Evolutionary conservation across 495 filamentous ascomycete genomes (phyloP), one percentile per base, ranked within the genome.

Genomic region (Cercophora newfieldiana): DNA sequence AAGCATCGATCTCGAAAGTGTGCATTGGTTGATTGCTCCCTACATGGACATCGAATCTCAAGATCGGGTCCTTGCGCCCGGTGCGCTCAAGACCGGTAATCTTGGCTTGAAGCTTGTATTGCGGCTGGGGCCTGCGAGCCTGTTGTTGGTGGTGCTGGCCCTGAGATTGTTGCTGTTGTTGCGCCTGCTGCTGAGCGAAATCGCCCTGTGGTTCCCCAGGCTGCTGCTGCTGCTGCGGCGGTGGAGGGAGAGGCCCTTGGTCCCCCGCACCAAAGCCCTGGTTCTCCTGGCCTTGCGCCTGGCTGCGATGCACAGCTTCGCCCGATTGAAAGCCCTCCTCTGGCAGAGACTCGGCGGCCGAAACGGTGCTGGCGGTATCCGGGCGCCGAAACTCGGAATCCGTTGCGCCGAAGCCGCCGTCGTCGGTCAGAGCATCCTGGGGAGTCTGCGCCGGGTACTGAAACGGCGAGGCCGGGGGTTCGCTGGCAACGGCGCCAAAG

Each of bases 21-120:
- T 47, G n/a, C 26, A n/a, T 6, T 44, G 10, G 37, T 44, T 44
- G 47, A 4, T 16, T 2, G 16, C 25, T 51, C 3, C 67, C 19
- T 86, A 98, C 95, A 78, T 99, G 93, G 22, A 99, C 91, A 82
- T 99, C 96, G 71, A 99, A 99, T 75, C 91, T 86, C 60, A 99
- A 79, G 62, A 98, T 94, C 4, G 92, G 92, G 72, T 98, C 96
- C 75, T 98, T 99, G 72, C 94, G 90, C 21, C 94, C 94, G 7
- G 91, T 94, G 54, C 96, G 82, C 76, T 99, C 96, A 29, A 99
- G 80, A 14, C 89, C 92, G 2, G 93, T 97, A 66, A 99, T 91
- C 77, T 97, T 98, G 12, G 90, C 94, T 74, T 96, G 92, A 31
- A 99, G 83, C 72, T 91, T 95, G 77, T 93, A 94, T 48, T 89